Conservation (phyloP, 2,329 filamentous ascomycete species). For the Corynespora cassiicola region DNA sequence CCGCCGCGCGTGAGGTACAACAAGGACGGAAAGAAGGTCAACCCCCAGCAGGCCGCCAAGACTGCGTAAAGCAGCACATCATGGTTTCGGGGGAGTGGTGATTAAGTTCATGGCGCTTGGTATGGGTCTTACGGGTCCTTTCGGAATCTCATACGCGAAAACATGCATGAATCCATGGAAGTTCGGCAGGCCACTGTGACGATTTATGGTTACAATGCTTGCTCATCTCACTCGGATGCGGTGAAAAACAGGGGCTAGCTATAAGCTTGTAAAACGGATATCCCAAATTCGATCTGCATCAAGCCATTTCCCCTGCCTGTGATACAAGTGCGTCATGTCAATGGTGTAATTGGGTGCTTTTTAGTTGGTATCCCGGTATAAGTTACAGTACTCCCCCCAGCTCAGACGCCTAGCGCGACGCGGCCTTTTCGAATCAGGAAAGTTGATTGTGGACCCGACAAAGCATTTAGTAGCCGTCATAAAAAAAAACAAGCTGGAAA, state of each 20-base stretch:
- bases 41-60: constrained; percentile 80
- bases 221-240: constrained; percentile 31
- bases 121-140: constrained; percentile 41
- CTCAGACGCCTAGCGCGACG: too few species aligned
- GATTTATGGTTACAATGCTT: constrained; percentile 39
- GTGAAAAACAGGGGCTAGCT: constrained; percentile 39
- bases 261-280: constrained; percentile 45
- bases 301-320: constrained; percentile 2
- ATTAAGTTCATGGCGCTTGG: constrained; percentile 44
- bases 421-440: too few species aligned
- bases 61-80: constrained; percentile 39
- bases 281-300: constrained; percentile 40
- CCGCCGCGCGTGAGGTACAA: constrained; percentile 98
- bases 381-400: too few species aligned
- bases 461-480: too few species aligned
- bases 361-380: constrained; percentile 8
- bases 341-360: not conserved
- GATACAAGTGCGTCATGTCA: not conserved
- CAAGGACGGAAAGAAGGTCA: constrained; percentile 99
- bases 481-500: too few species aligned
- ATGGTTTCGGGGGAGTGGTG: constrained; percentile 17
- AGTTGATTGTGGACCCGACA: too few species aligned
- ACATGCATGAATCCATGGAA: constrained; percentile 43
- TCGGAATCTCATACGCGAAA: constrained; percentile 42
- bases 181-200: constrained; percentile 36